Conservation (phyloP, 768 basidiomycete species). For the Russula earlei region DNA sequence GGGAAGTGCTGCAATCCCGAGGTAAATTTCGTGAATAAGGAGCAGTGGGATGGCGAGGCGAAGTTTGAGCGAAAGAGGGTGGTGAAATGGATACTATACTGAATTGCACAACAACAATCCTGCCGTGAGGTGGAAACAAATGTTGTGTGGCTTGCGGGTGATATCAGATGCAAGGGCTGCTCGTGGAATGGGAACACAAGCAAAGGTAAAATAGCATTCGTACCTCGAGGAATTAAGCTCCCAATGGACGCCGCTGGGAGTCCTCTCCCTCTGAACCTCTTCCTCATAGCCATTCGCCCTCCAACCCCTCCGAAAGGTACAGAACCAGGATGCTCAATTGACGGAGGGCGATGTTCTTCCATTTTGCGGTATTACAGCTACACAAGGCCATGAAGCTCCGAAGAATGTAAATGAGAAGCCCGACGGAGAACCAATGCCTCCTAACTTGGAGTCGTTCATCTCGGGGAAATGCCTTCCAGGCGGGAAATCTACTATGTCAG, state of each 20-base stretch:
- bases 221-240: too few relatives aligned
- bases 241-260: not conserved
- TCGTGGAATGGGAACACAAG: too few relatives aligned
- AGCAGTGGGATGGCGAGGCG: not conserved
- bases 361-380: not conserved
- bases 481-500: not conserved
- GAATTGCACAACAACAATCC: too few relatives aligned
- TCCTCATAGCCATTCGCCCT: accelerated
- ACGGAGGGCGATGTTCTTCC: not conserved
- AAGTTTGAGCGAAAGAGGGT: not conserved
- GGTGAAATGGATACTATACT: too few relatives aligned
- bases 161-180: too few relatives aligned
- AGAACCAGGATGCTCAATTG: not conserved
- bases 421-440: not conserved
- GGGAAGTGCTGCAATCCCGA: not conserved
- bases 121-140: too few relatives aligned
- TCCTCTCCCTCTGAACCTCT: not conserved
- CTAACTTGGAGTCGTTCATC: not conserved
- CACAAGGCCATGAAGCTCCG: too few relatives aligned
- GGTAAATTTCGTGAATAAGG: not conserved
- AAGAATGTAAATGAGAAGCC: not conserved
- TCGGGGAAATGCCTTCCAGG: slow-evolving; percentile 4
- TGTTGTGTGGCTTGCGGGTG: too few relatives aligned
- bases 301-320: not conserved
- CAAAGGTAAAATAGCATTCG: too few relatives aligned